phyloP scores from a whole-genome alignment of 2,329 filamentous ascomycete species.

The Diaporthe sp. region DNA sequence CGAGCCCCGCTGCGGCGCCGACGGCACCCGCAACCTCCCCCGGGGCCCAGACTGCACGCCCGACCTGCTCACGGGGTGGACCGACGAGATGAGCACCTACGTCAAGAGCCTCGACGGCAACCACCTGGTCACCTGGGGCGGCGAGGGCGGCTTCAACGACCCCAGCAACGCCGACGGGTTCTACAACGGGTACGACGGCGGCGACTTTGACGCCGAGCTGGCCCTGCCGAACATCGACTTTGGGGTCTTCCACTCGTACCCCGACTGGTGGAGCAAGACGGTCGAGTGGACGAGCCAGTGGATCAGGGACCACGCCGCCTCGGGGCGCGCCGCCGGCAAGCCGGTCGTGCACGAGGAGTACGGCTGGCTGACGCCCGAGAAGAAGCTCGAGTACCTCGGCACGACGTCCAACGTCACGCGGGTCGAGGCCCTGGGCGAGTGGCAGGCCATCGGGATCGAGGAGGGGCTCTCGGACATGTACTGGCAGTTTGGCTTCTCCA shows the following conservation, averaged over 20 bases:
- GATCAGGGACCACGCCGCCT: conserved; percentile 66
- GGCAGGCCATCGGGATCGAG: conserved; percentile 63
- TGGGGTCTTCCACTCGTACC: conserved; percentile 69
- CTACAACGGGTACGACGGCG: conserved; percentile 64
- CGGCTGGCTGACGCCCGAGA: conserved; percentile 66
- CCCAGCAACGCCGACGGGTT: conserved; percentile 56
- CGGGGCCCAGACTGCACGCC: conserved; percentile 56
- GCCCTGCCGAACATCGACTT: conserved; percentile 65
- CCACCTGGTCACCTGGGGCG: conserved; percentile 69
- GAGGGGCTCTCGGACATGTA: conserved; percentile 67
- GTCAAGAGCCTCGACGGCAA: conserved; percentile 66
- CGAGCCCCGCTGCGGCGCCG: conserved; percentile 67
- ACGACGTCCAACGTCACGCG: conserved; percentile 59
- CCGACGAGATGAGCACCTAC: conserved; percentile 67
- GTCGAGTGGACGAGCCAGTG: conserved; percentile 66
- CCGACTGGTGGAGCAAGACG: conserved; percentile 69
- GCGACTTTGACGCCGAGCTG: conserved; percentile 67
- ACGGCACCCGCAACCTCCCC: conserved; percentile 61
- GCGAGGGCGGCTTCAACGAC: conserved; percentile 70
- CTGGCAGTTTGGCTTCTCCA: conserved; percentile 68
- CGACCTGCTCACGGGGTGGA: conserved; percentile 61
- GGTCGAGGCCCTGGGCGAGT: conserved; percentile 59
- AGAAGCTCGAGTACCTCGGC: conserved; percentile 60
- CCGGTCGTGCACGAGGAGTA: conserved; percentile 71
- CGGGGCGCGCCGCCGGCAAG: conserved; percentile 59